Evolutionary conservation across 2,329 filamentous ascomycete genomes (phyloP).

Genomic region (Tolypocladium paradoxum): DNA sequence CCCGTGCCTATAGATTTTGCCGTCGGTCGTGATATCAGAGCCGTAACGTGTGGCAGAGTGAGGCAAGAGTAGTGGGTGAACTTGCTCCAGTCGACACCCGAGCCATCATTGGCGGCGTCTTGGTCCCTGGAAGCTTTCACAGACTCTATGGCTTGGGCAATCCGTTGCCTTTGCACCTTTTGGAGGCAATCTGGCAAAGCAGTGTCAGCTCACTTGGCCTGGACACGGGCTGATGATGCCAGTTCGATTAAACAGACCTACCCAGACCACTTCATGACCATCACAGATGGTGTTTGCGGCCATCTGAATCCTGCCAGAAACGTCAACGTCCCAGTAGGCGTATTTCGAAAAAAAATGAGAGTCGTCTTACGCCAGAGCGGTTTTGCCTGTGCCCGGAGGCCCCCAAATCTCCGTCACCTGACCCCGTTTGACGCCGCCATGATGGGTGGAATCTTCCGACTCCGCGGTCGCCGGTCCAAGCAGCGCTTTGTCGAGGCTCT

Average conservation of each 20-base stretch:
- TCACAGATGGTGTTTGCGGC: constrained; percentile 50
- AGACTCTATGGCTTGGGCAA: constrained; percentile 14
- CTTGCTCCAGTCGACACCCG: constrained; percentile 15
- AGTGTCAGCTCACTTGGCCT: background rate
- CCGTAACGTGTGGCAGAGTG: constrained; percentile 62
- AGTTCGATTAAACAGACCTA: constrained; percentile 49
- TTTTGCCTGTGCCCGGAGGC: constrained; percentile 78
- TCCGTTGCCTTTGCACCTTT: constrained; percentile 17
- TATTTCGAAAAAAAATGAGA: background rate
- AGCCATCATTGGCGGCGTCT: constrained; percentile 2
- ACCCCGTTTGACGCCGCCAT: constrained; percentile 58
- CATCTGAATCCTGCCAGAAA: constrained; percentile 52
- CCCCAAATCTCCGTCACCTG: constrained; percentile 84
- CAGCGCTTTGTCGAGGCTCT: constrained; percentile 39
- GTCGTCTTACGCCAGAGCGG: constrained; percentile 59
- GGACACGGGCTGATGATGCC: background rate
- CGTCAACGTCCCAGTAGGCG: background rate
- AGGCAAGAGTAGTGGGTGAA: constrained; percentile 41
- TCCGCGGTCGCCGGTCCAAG: constrained; percentile 5
- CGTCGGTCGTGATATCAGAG: constrained; percentile 60
- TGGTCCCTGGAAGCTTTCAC: constrained; percentile 5
- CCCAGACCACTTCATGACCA: constrained; percentile 63
- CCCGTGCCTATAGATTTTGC: constrained; percentile 47
- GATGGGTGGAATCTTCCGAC: constrained; percentile 5
- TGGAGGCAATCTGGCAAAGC: constrained; percentile 35